Base-by-base conservation (phyloP, 345 rosid species). In the Combretum micranthum region DNA sequence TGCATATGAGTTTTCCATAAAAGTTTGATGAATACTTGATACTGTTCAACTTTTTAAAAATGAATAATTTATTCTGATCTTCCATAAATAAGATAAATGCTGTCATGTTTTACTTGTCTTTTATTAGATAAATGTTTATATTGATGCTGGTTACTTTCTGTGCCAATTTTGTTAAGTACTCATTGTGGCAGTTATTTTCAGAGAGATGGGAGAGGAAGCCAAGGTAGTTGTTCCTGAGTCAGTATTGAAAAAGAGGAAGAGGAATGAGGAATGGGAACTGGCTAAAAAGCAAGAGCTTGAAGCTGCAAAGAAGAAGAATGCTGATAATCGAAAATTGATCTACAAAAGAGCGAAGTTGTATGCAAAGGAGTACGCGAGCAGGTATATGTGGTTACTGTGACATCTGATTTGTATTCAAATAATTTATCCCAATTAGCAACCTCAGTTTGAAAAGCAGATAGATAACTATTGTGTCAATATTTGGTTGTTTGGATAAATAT, bases 161-260 rank as follows among this genome's bases (percentile, higher is more conserved):
- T 32, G 39, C 7, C 39, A 32, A 32, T 32, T 32, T 32, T 32
- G 8, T 32, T 10, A 32, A 32, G 39, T 32, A 32, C 39, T 32
- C 39, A 32, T 6, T 32, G 39, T 32, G 39, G 39, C 4, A 6
- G 4, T 32, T 32, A 32, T 32, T 6, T 32, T 32, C 39, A 32
- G 50, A 69, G 82, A 73, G 62, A 83, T 80, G 86, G 80, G 60
- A 53, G 71, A 67, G 47, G 83, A 71, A 59, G 76, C 63, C 50
- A 81, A 79, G 73, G 67, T 25, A 21, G 67, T 72, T 9, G 47
- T 83, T 18, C 95, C 90, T 0, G 94, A 86, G 76, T 77, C 88
- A 0, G 83, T 82, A 22, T 61, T 84, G 74, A 82, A 84, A 81
- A 88, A 86, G 85, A 66, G 64, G 69, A 88, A 84, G 84, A 79